phyloP scores from a whole-genome alignment of 2,329 filamentous ascomycete species.

The Trichoderma aggressivum region DNA sequence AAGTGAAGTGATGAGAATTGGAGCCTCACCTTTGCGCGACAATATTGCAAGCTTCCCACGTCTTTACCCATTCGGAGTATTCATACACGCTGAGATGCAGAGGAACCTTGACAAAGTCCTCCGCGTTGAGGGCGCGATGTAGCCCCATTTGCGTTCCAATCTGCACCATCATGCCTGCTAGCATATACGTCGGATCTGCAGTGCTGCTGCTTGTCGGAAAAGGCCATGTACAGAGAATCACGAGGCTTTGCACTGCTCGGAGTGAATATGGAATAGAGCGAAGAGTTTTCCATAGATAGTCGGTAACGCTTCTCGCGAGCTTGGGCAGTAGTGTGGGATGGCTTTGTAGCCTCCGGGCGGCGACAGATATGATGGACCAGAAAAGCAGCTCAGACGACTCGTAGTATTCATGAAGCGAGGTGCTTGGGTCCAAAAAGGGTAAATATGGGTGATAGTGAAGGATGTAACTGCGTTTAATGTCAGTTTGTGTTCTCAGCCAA shows the following conservation, averaged over 20 bases:
- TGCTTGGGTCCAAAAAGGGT: neutral
- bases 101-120: slow-evolving; percentile 13
- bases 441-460: slow-evolving; percentile 3
- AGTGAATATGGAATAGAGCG: slow-evolving; percentile 11
- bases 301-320: slow-evolving; percentile 3
- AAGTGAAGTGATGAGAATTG: neutral
- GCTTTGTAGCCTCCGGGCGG: slow-evolving; percentile 1
- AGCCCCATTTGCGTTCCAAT: slow-evolving; percentile 6
- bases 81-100: slow-evolving; percentile 7
- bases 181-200: slow-evolving; percentile 8
- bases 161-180: slow-evolving; percentile 14
- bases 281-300: neutral
- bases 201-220: slow-evolving; percentile 14
- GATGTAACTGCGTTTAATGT: neutral
- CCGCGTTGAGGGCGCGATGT: slow-evolving; percentile 2
- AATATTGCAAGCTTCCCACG: slow-evolving; percentile 10
- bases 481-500: neutral
- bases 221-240: slow-evolving; percentile 4
- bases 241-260: neutral
- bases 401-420: neutral
- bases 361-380: slow-evolving; percentile 11
- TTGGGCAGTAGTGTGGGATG: neutral
- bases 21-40: neutral
- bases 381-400: slow-evolving; percentile 1
- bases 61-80: slow-evolving; percentile 8